Conservation (phyloP, 2,329 filamentous ascomycete genomes). For the Elsinoe necatrix region DNA sequence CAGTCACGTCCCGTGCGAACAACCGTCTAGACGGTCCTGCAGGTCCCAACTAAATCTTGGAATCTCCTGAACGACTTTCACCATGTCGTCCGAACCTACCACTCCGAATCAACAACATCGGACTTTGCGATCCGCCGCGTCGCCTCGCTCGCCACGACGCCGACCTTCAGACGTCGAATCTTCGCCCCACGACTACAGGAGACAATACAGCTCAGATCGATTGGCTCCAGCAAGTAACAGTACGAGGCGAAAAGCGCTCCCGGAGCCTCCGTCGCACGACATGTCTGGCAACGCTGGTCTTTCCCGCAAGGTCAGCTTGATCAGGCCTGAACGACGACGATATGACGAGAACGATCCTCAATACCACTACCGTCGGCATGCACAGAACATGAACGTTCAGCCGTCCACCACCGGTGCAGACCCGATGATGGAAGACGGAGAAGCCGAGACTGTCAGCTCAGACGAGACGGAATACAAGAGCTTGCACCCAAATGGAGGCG, state of each 20-base stretch:
- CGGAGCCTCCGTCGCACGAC: constrained; percentile 7
- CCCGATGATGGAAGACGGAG: constrained; percentile 61
- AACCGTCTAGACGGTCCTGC: constrained; percentile 15
- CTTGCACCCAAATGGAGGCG: constrained; percentile 31
- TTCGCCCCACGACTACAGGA: constrained; percentile 37
- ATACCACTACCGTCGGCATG: constrained; percentile 92
- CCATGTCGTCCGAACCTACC: constrained; percentile 15
- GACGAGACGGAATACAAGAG: constrained; percentile 53
- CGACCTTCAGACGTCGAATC: constrained; percentile 64
- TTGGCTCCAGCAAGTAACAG: background rate
- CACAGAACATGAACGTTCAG: constrained; percentile 80
- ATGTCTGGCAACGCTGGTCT: constrained; percentile 39
- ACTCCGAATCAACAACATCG: constrained; percentile 18
- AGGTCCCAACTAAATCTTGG: constrained; percentile 12
- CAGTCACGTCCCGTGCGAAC: constrained; percentile 13
- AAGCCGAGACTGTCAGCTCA: constrained; percentile 48
- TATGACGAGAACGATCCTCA: constrained; percentile 85
- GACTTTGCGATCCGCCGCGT: constrained; percentile 13
- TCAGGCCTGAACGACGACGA: constrained; percentile 78
- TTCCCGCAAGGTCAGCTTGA: constrained; percentile 73
- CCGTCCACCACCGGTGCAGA: constrained; percentile 92
- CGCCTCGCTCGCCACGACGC: constrained; percentile 47
- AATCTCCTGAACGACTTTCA: constrained; percentile 6
- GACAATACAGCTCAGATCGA: constrained; percentile 19
- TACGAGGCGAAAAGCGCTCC: background rate